phyloP scores from a whole-genome alignment of 2,329 filamentous ascomycete genomes.

The Cladophialophora exuberans region DNA sequence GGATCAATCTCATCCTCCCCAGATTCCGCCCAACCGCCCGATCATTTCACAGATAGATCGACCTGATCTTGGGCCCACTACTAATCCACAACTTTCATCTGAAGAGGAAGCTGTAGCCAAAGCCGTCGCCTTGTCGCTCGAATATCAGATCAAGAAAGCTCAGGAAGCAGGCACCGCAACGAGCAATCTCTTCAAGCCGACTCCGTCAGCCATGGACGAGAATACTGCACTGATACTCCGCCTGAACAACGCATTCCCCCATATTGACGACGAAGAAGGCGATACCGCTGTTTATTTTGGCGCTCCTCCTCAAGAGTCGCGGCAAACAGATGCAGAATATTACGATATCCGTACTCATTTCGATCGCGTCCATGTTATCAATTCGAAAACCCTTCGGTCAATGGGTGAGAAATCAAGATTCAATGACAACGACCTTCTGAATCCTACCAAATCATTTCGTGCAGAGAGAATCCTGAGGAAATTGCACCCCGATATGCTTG shows the following conservation, averaged over 20 bases:
- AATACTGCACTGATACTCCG: conserved; percentile 13
- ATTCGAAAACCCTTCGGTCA: conserved; percentile 38
- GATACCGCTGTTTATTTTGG: conserved; percentile 46
- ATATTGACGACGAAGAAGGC: conserved; percentile 32
- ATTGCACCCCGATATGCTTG: conserved; percentile 9
- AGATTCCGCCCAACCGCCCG: background rate
- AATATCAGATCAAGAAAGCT: conserved; percentile 1
- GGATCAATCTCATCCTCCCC: background rate
- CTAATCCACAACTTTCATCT: background rate
- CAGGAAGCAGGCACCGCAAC: background rate
- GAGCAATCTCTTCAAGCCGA: background rate
- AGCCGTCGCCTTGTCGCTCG: conserved; percentile 19
- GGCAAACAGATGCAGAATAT: conserved; percentile 25
- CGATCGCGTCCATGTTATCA: conserved; percentile 38
- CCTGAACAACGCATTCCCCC: conserved; percentile 31
- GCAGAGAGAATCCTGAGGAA: conserved; percentile 27
- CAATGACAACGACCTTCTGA: conserved; percentile 34
- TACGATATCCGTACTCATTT: conserved; percentile 29
- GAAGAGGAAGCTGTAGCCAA: conserved; percentile 6
- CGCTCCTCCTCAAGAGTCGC: conserved; percentile 32
- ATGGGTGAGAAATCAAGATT: conserved; percentile 38
- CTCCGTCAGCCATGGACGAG: background rate
- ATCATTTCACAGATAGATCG: too few relatives aligned
- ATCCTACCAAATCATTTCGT: conserved; percentile 33
- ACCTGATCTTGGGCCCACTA: background rate